Conservation (phyloP, 2,329 filamentous ascomycete species). For the Aspergillus spinulosporus region DNA sequence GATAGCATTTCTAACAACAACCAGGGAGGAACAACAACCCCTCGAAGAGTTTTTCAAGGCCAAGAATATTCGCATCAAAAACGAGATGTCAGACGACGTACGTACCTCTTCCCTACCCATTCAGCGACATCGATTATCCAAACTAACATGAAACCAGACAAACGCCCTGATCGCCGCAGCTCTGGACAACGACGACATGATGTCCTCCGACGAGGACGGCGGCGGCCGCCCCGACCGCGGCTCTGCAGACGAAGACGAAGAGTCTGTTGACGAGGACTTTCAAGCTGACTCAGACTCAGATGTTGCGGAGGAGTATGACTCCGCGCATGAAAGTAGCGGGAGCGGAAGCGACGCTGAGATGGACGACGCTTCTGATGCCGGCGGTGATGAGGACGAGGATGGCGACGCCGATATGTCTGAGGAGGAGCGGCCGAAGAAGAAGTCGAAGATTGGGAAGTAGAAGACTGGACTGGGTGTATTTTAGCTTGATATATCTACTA, state of each 20-base stretch:
- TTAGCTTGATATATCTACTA: background rate
- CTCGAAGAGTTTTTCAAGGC: conserved; percentile 98
- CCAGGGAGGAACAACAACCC: conserved; percentile 83
- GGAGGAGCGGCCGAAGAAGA: conserved; percentile 63
- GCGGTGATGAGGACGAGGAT: conserved; percentile 38
- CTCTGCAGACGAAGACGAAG: conserved; percentile 92
- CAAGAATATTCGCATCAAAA: conserved; percentile 94
- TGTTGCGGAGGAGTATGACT: conserved; percentile 94
- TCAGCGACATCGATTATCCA: background rate
- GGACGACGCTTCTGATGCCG: conserved; percentile 48
- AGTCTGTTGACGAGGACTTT: conserved; percentile 96
- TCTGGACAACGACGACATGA: conserved; percentile 70
- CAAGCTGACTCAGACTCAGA: conserved; percentile 88
- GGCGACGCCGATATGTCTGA: conserved; percentile 26
- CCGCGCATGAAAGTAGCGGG: conserved; percentile 80
- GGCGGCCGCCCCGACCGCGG: conserved; percentile 71
- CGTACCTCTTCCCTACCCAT: conserved; percentile 41
- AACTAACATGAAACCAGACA: conserved; percentile 44
- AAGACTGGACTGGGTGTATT: background rate
- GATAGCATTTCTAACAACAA: conserved; percentile 24
- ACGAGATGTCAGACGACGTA: conserved; percentile 96
- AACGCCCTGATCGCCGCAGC: conserved; percentile 71
- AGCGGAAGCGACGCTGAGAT: conserved; percentile 66
- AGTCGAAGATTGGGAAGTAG: conserved; percentile 53
- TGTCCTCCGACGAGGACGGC: conserved; percentile 79